Evolutionary conservation across 2,329 filamentous ascomycete genomes (phyloP).

Genomic region (Byssothecium circinans): DNA sequence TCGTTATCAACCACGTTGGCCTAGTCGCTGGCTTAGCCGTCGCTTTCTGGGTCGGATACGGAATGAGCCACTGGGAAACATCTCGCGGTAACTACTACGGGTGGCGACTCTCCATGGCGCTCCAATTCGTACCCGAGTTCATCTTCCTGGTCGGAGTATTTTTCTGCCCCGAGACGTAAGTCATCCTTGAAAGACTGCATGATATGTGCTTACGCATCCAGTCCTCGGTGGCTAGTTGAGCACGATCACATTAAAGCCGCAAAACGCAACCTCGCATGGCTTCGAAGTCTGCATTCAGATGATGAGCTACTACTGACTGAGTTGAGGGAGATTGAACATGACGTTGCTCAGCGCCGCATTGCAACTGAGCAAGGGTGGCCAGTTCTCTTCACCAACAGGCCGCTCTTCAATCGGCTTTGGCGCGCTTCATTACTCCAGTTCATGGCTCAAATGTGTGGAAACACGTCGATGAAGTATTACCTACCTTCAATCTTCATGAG

Average conservation of each 20-base stretch:
- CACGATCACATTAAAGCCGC: constrained; percentile 51
- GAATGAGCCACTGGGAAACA: constrained; percentile 56
- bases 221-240: constrained; percentile 62
- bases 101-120: constrained; percentile 57
- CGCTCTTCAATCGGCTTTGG: constrained; percentile 58
- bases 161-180: constrained; percentile 59
- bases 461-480: constrained; percentile 64
- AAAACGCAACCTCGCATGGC: constrained; percentile 49
- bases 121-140: constrained; percentile 56
- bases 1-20: constrained; percentile 63
- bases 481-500: constrained; percentile 57
- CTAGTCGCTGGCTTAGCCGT: constrained; percentile 57
- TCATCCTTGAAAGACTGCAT: constrained; percentile 6
- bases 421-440: constrained; percentile 60
- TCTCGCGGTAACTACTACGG: constrained; percentile 50
- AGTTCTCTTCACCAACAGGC: constrained; percentile 53
- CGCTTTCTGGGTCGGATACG: constrained; percentile 62
- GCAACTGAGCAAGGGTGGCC: constrained; percentile 46
- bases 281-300: constrained; percentile 47
- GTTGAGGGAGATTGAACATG: constrained; percentile 51
- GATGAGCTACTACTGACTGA: constrained; percentile 42
- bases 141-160: constrained; percentile 56
- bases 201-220: constrained; percentile 19
- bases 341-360: constrained; percentile 45
- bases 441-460: constrained; percentile 63